Evolutionary conservation across 805 yeast genomes (phyloP).

Genomic region (Tetrapisispora phaffii): DNA sequence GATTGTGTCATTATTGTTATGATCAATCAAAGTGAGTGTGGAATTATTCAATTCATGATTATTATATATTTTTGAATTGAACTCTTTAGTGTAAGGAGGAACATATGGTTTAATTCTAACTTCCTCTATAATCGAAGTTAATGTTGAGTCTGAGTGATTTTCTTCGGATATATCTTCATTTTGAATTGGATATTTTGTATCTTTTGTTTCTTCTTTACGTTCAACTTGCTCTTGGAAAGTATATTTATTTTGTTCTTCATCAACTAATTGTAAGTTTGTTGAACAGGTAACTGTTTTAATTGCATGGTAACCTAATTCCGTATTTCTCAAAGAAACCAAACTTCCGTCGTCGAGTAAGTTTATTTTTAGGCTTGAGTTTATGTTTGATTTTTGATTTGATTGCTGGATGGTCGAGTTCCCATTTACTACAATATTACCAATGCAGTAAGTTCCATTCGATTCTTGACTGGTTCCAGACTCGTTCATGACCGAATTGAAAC

Average conservation of each 20-base stretch:
- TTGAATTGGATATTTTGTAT: background rate
- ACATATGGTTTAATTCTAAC: background rate
- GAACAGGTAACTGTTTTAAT: slow-evolving; percentile 15
- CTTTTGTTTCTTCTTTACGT: background rate
- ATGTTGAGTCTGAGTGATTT: slow-evolving; percentile 3
- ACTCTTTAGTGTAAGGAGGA: background rate
- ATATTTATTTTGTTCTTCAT: background rate
- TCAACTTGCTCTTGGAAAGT: background rate
- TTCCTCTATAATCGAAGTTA: background rate
- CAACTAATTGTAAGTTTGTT: background rate
- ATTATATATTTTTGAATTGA: background rate
- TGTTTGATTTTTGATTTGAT: slow-evolving; percentile 1
- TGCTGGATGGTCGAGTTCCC: slow-evolving; percentile 4
- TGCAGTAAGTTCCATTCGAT: slow-evolving; percentile 12
- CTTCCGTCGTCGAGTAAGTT: slow-evolving; percentile 12
- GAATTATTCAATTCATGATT: background rate
- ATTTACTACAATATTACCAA: slow-evolving; percentile 22
- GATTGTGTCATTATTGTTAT: background rate
- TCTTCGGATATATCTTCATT: background rate
- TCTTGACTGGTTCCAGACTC: slow-evolving; percentile 4
- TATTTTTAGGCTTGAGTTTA: slow-evolving; percentile 7
- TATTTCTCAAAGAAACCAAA: slow-evolving; percentile 6
- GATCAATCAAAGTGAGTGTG: background rate
- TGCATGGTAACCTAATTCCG: slow-evolving; percentile 21
- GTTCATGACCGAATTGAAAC: slow-evolving; percentile 12